A percentile compares a stretch with the other conserved stretches of the same genome.
Conservation (phyloP, 2,329 filamentous ascomycete species). For the Talaromyces albobiverticillius region DNA sequence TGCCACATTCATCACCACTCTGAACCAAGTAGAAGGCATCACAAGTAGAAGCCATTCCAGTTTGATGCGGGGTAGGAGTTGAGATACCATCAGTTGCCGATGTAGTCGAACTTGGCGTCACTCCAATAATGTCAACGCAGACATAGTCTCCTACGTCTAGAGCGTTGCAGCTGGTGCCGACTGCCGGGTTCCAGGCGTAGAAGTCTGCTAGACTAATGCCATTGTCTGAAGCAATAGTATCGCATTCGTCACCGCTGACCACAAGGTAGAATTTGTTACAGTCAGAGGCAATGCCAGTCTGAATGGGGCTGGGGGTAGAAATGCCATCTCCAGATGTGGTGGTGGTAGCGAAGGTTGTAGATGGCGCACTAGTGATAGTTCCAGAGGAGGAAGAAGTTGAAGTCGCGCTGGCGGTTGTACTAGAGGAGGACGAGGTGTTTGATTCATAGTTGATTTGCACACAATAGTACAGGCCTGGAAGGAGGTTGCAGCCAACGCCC, state of each 20-base stretch:
- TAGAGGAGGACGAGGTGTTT: not conserved
- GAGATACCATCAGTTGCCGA: not conserved
- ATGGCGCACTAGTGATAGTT: not conserved
- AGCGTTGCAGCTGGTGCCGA: not conserved
- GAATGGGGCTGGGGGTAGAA: not conserved
- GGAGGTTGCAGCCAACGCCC: not conserved
- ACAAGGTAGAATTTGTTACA: not conserved
- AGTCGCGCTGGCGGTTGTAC: not conserved
- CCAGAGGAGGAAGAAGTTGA: not conserved
- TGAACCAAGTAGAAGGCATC: not conserved
- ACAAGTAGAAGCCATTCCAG: not conserved
- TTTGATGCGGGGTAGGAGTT: not conserved
- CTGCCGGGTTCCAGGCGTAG: conserved; percentile 1
- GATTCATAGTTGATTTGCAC: not conserved
- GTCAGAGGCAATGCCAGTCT: not conserved
- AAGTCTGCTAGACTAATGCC: not conserved
- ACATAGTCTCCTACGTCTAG: not conserved
- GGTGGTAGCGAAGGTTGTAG: not conserved
- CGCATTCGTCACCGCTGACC: conserved; percentile 1
- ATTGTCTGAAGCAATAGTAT: not conserved
- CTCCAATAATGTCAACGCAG: not conserved
- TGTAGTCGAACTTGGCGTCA: not conserved
- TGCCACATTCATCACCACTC: not conserved
- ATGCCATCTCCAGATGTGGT: not conserved
- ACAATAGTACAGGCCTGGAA: not conserved